These are phyloP conservation scores for Xylariomycetidae sp. DNA, from an alignment of 2,329 filamentous ascomycete genomes.

Conservation along the genomic window DNA sequence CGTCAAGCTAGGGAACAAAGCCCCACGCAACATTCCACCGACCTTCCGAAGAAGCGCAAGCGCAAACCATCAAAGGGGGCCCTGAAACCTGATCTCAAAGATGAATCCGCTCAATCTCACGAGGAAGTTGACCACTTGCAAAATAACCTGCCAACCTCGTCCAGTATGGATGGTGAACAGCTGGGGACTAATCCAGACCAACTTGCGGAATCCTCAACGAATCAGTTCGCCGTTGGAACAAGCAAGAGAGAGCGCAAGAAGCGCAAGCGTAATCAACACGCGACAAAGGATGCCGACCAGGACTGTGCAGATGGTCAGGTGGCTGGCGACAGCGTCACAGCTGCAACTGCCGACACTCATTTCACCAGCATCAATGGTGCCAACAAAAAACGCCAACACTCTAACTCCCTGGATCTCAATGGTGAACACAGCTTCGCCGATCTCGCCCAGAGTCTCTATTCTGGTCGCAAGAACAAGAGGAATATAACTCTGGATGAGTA, in stretches of 20 bases:
- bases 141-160: too few species aligned
- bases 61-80: conserved; percentile 2
- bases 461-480: background rate
- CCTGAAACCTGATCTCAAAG: conserved; percentile 1
- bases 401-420: background rate
- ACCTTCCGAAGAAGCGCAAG: conserved; percentile 18
- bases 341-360: background rate
- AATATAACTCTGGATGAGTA: too few species aligned
- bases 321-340: background rate
- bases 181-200: too few species aligned
- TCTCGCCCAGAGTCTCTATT: conserved; percentile 2
- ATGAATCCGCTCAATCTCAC: too few species aligned
- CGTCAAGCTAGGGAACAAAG: conserved; percentile 2
- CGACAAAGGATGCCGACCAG: conserved; percentile 7
- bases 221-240: conserved; percentile 1
- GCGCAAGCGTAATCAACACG: conserved; percentile 6
- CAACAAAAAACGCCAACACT: background rate
- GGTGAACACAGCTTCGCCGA: background rate
- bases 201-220: too few species aligned
- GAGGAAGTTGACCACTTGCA: too few species aligned
- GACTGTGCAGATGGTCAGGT: conserved; percentile 3
- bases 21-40: too few species aligned
- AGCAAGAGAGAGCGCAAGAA: conserved; percentile 4
- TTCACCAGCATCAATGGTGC: background rate
- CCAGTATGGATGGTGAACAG: too few species aligned